A percentile compares a stretch with the other conserved stretches of the same genome.
Evolutionary conservation across 768 basidiomycete genomes (phyloP).

Genomic region (Hypsizygus marmoreus): DNA sequence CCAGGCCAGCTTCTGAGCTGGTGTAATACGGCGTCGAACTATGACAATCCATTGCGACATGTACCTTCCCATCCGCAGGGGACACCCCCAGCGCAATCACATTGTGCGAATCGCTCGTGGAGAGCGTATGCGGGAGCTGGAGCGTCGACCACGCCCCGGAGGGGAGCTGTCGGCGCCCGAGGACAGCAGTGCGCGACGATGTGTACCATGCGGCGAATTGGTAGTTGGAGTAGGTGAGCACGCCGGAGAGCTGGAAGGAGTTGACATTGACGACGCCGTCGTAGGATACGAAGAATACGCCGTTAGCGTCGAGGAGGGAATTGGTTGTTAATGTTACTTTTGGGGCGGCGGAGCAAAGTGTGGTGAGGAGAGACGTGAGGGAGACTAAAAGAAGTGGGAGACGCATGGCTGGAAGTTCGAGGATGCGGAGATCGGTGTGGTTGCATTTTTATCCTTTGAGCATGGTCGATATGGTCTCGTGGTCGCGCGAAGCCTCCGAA

Average conservation of each 20-base stretch:
- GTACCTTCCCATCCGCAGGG: slow-evolving; percentile 46
- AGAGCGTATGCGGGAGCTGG: slow-evolving; percentile 42
- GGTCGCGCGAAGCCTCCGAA: neutral
- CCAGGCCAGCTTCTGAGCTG: slow-evolving; percentile 39
- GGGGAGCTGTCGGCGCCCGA: slow-evolving; percentile 42
- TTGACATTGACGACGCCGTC: slow-evolving; percentile 51
- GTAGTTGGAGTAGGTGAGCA: slow-evolving; percentile 38
- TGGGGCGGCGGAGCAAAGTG: slow-evolving; percentile 34
- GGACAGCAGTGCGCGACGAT: slow-evolving; percentile 37
- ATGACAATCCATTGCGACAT: slow-evolving; percentile 50
- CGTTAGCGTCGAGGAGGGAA: slow-evolving; percentile 38
- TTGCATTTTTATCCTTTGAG: neutral
- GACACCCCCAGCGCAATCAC: slow-evolving; percentile 46
- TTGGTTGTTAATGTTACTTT: slow-evolving; percentile 40
- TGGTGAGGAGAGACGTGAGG: slow-evolving; percentile 11
- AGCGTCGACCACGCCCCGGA: slow-evolving; percentile 43
- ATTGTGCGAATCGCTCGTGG: slow-evolving; percentile 45
- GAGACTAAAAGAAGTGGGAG: slow-evolving; percentile 7
- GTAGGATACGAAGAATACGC: slow-evolving; percentile 47
- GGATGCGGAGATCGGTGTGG: neutral
- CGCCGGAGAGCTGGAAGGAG: slow-evolving; percentile 46
- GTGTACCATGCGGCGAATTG: slow-evolving; percentile 53
- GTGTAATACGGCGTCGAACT: slow-evolving; percentile 46
- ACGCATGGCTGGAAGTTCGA: slow-evolving; percentile 9
- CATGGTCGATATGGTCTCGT: neutral